These are phyloP conservation scores for Cochlearia excelsa DNA, from an alignment of 345 rosid species.

Conservation along the genomic window DNA sequence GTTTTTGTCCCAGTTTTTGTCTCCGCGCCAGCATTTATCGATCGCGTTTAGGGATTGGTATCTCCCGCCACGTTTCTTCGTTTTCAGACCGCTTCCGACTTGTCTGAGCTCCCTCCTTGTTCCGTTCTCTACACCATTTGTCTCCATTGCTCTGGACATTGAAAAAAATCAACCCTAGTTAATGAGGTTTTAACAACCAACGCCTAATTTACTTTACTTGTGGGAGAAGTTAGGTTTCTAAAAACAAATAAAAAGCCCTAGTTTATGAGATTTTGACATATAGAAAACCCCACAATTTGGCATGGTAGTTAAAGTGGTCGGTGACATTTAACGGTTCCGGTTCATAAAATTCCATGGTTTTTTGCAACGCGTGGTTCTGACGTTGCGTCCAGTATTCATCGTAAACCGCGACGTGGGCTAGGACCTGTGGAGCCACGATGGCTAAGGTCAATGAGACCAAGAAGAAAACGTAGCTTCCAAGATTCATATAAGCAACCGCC, in stretches of 20 bases:
- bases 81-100: slow-evolving; percentile 22
- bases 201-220: not conserved
- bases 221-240: slow-evolving; percentile 9
- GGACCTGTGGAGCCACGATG: slow-evolving; percentile 14
- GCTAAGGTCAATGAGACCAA: slow-evolving; percentile 25
- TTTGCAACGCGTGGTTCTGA: slow-evolving; percentile 35
- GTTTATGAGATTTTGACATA: not conserved
- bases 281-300: slow-evolving; percentile 22
- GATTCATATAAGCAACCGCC: slow-evolving; percentile 25
- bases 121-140: slow-evolving; percentile 33
- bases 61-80: slow-evolving; percentile 20
- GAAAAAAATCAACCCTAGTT: too few relatives aligned
- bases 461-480: slow-evolving; percentile 25
- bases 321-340: slow-evolving; percentile 53
- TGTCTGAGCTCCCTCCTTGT: slow-evolving; percentile 47
- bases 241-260: slow-evolving; percentile 4
- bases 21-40: slow-evolving; percentile 64
- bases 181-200: too few relatives aligned
- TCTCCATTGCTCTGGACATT: slow-evolving; percentile 27
- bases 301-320: slow-evolving; percentile 37
- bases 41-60: slow-evolving; percentile 56
- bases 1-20: slow-evolving; percentile 45
- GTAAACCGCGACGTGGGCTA: slow-evolving; percentile 38
- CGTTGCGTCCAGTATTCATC: slow-evolving; percentile 61
- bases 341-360: slow-evolving; percentile 34